Evolutionary conservation across 371 early-diverging fungal species (phyloP).

Genomic region (Rhizomucor pusillus): DNA sequence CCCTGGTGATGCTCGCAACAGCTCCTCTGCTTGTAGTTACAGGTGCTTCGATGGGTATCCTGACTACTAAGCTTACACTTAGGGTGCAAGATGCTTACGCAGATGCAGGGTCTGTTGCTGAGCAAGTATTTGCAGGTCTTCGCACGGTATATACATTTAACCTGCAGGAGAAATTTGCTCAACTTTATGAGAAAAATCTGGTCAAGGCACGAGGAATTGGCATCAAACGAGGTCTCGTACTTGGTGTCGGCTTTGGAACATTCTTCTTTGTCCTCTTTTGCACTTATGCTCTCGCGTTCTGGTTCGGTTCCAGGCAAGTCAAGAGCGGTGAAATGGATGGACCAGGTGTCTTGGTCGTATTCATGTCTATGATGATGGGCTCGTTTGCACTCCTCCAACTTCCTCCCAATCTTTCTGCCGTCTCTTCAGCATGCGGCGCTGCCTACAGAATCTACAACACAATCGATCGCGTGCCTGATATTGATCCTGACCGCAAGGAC

Average conservation of each 20-base stretch:
- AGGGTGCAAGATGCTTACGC: constrained; percentile 57
- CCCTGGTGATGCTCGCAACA: constrained; percentile 65
- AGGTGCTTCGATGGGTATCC: constrained; percentile 58
- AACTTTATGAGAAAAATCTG: constrained; percentile 53
- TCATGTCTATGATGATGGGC: constrained; percentile 73
- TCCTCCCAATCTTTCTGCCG: constrained; percentile 60
- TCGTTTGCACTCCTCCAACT: constrained; percentile 41
- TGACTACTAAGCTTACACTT: constrained; percentile 42
- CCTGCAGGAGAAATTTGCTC: constrained; percentile 63
- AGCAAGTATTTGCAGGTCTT: constrained; percentile 79
- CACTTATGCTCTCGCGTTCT: constrained; percentile 69
- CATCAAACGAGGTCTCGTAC: constrained; percentile 35
- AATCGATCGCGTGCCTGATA: constrained; percentile 75
- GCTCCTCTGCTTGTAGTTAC: constrained; percentile 50
- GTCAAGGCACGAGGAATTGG: constrained; percentile 36
- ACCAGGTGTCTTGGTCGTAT: constrained; percentile 56
- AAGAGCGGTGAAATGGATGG: constrained; percentile 13
- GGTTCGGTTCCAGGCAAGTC: constrained; percentile 61
- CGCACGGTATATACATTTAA: constrained; percentile 84
- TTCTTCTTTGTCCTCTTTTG: constrained; percentile 57
- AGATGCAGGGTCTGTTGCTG: constrained; percentile 77
- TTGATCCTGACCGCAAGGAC: constrained; percentile 53
- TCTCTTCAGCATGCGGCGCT: constrained; percentile 66
- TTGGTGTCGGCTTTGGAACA: constrained; percentile 49
- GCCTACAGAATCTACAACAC: constrained; percentile 72